Evolutionary conservation across 2,329 filamentous ascomycete genomes (phyloP), one percentile per base, ranked within the genome.

Genomic region (Tolypocladium amazonense): DNA sequence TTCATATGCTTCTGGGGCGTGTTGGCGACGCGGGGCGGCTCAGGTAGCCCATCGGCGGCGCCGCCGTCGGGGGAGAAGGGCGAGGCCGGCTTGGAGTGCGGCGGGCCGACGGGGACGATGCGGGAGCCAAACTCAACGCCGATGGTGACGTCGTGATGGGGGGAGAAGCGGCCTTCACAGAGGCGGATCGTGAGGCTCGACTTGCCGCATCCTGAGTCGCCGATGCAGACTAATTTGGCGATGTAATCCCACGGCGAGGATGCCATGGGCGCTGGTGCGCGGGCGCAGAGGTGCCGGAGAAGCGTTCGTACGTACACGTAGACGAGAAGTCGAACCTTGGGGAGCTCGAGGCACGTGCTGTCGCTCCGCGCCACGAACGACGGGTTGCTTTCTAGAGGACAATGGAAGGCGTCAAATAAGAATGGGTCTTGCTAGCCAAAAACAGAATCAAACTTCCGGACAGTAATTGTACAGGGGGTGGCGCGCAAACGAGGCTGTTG

Each of bases 151-250:
- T 97, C 92, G 82, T 97, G 93, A 72, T 94, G 89, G 59, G 89
- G 85, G 59, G 90, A 91, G 80, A 97, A 97, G 73, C 93, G 90
- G 68, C 92, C 92, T 81, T 97, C 93, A 79, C 93, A 97, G 64
- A 97, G 89, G 64, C 93, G 90, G 72, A 97, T 92, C 60, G 92
- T 96, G 67, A 97, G 85, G 75, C 90, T 85, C 63, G 91, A 96
- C 81, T 99, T 99, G 70, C 94, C 94, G 72, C 91, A 96, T 72
- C 92, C 94, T 54, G 89, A 94, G 79, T 97, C 94, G 74, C 94
- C 94, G 70, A 99, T 92, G 78, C 91, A 96, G 71, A 97, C 93
- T 69, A 99, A 90, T 77, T 99, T 99, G 75, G 93, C 92, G 72
- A 97, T 99, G 80, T 95, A 97, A 79, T 97, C 92, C 93, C 93